Evolutionary conservation across 2,329 filamentous ascomycete species (phyloP).

Genomic region (Metarhizium anisopliae): DNA sequence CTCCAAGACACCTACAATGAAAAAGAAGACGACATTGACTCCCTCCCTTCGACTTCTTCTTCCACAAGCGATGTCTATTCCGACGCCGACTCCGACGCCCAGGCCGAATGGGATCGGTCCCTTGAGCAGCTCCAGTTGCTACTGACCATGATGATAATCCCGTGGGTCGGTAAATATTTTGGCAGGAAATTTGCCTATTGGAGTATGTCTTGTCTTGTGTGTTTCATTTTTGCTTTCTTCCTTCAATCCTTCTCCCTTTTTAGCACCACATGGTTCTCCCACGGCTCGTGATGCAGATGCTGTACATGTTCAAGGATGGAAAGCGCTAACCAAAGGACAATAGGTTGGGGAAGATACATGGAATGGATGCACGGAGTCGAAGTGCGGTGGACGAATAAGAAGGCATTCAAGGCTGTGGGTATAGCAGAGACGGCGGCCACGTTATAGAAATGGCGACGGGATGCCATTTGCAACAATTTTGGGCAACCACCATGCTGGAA

Average conservation of each 20-base stretch:
- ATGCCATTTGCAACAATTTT: background rate
- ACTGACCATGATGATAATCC: slow-evolving; percentile 88
- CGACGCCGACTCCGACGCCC: slow-evolving; percentile 70
- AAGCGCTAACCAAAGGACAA: background rate
- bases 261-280: background rate
- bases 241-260: background rate
- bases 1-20: slow-evolving; percentile 42
- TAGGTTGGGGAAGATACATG: slow-evolving; percentile 91
- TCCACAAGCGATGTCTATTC: slow-evolving; percentile 47
- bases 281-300: background rate
- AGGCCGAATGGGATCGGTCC: slow-evolving; percentile 90
- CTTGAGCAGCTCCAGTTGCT: slow-evolving; percentile 89
- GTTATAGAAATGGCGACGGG: slow-evolving; percentile 26
- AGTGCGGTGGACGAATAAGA: slow-evolving; percentile 55
- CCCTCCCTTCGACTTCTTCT: slow-evolving; percentile 47
- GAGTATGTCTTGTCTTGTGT: slow-evolving; percentile 47
- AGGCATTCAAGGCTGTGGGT: slow-evolving; percentile 53
- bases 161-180: slow-evolving; percentile 90
- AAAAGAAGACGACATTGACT: slow-evolving; percentile 49
- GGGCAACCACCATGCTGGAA: background rate
- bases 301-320: background rate
- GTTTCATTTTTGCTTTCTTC: background rate
- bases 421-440: slow-evolving; percentile 51
- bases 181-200: slow-evolving; percentile 93
- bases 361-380: slow-evolving; percentile 83